phyloP scores from a whole-genome alignment of 345 rosid species.

The Salix caprea region DNA sequence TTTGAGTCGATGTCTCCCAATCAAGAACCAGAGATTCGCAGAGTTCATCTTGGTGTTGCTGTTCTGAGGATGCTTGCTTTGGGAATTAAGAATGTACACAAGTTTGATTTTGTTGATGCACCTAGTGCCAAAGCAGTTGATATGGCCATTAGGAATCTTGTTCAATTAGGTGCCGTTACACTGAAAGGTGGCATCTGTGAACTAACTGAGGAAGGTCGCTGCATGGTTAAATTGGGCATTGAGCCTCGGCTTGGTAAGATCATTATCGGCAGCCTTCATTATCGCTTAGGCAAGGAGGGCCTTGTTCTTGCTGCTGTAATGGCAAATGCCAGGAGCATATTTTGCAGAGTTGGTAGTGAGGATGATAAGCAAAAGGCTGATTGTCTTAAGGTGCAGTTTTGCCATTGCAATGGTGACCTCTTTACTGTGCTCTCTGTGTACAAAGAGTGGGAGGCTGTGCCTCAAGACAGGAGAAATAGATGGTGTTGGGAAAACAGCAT shows the following conservation, averaged over 20 bases:
- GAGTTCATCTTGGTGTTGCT: conserved; percentile 91
- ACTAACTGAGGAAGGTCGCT: conserved; percentile 58
- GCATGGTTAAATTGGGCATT: conserved; percentile 75
- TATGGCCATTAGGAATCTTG: conserved; percentile 65
- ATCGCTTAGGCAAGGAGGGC: conserved; percentile 71
- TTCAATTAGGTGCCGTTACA: conserved; percentile 69
- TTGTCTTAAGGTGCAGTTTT: conserved; percentile 73
- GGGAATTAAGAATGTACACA: conserved; percentile 49
- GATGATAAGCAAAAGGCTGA: conserved; percentile 72
- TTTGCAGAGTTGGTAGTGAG: conserved; percentile 76
- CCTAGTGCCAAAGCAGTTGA: conserved; percentile 66
- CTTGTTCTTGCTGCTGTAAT: conserved; percentile 82
- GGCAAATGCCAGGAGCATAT: conserved; percentile 85
- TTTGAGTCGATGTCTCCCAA: conserved; percentile 54
- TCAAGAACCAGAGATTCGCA: conserved; percentile 81
- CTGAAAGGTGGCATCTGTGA: conserved; percentile 36
- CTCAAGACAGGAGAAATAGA: conserved; percentile 44
- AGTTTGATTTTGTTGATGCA: conserved; percentile 85
- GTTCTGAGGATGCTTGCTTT: conserved; percentile 77
- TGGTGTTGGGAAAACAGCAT: conserved; percentile 97
- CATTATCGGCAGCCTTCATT: conserved; percentile 49
- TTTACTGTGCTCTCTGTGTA: conserved; percentile 84
- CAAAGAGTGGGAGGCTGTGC: conserved; percentile 66
- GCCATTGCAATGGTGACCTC: conserved; percentile 72
- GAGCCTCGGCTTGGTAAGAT: conserved; percentile 91